Evolutionary conservation across 495 filamentous ascomycete species (phyloP).

Genomic region (Penicillium lividum): DNA sequence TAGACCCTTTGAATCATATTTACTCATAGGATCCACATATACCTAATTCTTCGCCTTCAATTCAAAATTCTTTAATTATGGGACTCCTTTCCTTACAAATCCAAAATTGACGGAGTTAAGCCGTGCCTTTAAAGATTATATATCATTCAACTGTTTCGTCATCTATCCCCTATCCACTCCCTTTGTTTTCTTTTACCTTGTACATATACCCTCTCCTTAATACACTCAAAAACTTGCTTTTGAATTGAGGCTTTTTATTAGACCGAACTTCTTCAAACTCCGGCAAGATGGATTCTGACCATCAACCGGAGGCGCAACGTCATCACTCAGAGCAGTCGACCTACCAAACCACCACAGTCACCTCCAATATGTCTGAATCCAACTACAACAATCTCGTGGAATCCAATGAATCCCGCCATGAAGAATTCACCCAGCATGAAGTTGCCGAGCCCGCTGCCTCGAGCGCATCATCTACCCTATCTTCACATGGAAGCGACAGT

Average conservation of each 20-base stretch:
- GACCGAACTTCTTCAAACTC: background rate
- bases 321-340: slow-evolving; percentile 8
- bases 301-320: slow-evolving; percentile 21
- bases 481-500: slow-evolving; percentile 33
- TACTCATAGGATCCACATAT: slow-evolving; percentile 19
- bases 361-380: background rate
- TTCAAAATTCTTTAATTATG: background rate
- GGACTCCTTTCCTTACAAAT: slow-evolving; percentile 9
- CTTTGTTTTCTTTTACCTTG: slow-evolving; percentile 13
- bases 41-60: background rate
- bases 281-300: slow-evolving; percentile 28
- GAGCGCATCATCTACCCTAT: slow-evolving; percentile 23
- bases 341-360: background rate
- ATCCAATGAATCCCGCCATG: background rate
- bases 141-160: background rate
- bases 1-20: slow-evolving; percentile 13
- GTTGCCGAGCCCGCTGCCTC: slow-evolving; percentile 3
- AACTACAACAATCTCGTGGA: background rate
- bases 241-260: slow-evolving; percentile 21
- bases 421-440: slow-evolving; percentile 9
- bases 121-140: background rate
- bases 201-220: slow-evolving; percentile 16
- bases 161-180: background rate
- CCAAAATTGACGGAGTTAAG: slow-evolving; percentile 21
- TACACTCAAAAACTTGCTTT: slow-evolving; percentile 10